These are phyloP conservation scores for Xylaria sp. DNA, from an alignment of 2,329 filamentous ascomycete genomes.

Conservation along the genomic window DNA sequence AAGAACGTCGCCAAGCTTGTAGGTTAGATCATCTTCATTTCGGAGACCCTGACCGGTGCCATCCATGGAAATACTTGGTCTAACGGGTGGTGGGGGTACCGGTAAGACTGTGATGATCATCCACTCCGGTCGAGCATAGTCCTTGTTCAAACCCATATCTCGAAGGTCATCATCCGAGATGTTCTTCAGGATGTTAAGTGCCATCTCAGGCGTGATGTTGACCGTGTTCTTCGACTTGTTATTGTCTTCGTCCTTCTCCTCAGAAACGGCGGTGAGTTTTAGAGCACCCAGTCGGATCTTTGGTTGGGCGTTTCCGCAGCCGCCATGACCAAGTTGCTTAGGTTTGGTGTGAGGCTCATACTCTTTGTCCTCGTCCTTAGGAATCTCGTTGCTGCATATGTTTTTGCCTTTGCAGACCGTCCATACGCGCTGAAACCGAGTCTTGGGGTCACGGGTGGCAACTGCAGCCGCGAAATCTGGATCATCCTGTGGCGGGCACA, in stretches of 20 bases:
- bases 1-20: constrained; percentile 98
- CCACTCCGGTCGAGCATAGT: constrained; percentile 97
- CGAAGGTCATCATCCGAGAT: constrained; percentile 84
- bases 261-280: constrained; percentile 79
- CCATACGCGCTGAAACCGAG: constrained; percentile 93
- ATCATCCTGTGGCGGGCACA: constrained; percentile 74
- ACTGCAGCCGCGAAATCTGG: constrained; percentile 85
- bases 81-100: constrained; percentile 93
- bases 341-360: constrained; percentile 69
- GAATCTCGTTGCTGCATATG: constrained; percentile 83
- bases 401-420: constrained; percentile 89
- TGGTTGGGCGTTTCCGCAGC: constrained; percentile 92
- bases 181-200: constrained; percentile 85
- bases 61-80: constrained; percentile 97
- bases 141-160: constrained; percentile 90
- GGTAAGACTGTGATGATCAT: constrained; percentile 96
- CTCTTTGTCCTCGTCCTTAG: constrained; percentile 75
- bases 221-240: constrained; percentile 80
- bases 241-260: constrained; percentile 82
- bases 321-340: constrained; percentile 77
- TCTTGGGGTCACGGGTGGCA: constrained; percentile 88
- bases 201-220: constrained; percentile 83
- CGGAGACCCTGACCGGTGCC: constrained; percentile 91
- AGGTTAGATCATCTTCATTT: constrained; percentile 98
- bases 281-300: constrained; percentile 88